These are phyloP conservation scores for Rosa lucieae DNA, from an alignment of 306 rosid genomes.

Conservation along the genomic window DNA sequence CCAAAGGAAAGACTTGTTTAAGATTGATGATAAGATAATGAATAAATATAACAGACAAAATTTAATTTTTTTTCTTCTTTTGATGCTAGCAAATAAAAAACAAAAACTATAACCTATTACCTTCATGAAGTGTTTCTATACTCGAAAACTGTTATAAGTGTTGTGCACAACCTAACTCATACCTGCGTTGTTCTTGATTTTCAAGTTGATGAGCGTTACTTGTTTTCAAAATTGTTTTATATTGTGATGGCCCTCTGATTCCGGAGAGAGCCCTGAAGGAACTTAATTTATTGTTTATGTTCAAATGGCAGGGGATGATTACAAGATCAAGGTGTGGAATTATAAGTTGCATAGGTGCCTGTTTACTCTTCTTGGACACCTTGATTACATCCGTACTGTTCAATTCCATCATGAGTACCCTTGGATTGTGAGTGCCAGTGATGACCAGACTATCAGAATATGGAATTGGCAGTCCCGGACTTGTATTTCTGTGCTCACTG, in stretches of 20 bases:
- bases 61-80: not conserved
- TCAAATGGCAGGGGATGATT: slow-evolving; percentile 77
- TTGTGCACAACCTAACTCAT: not conserved
- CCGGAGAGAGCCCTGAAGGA: slow-evolving; percentile 8
- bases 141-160: not conserved
- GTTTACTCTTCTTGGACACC: slow-evolving; percentile 90
- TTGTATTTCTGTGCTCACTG: slow-evolving; percentile 84
- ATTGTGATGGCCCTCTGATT: not conserved
- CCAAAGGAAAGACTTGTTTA: not conserved
- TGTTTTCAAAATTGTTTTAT: not conserved
- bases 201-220: not conserved
- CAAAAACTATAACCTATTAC: not conserved
- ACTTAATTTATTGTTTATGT: slow-evolving; percentile 1
- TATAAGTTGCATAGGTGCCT: slow-evolving; percentile 93
- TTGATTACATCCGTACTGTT: slow-evolving; percentile 90
- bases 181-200: not conserved
- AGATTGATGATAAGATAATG: not conserved
- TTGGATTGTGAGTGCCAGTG: slow-evolving; percentile 95
- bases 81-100: not conserved
- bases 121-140: not conserved
- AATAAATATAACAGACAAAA: not conserved
- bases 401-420: slow-evolving; percentile 89
- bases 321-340: slow-evolving; percentile 96
- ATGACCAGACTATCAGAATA: slow-evolving; percentile 86
- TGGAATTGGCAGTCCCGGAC: slow-evolving; percentile 98